Conservation (phyloP, 148 eudicot species). For the Persicaria maculosa region DNA sequence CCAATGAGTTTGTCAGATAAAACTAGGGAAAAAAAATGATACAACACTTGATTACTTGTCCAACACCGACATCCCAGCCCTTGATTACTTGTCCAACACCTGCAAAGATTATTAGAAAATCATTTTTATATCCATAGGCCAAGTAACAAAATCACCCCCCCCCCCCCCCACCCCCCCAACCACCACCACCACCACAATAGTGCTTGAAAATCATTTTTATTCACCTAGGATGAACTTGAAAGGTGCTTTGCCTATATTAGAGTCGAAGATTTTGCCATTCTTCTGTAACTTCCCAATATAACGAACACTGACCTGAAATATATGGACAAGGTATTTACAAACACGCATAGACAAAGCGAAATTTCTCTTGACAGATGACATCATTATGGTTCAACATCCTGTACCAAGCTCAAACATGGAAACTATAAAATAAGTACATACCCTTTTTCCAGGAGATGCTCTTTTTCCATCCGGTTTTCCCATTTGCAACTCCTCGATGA, state of each 20-base stretch:
- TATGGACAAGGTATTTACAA: neutral
- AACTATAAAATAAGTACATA: neutral
- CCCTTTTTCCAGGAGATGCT: too few species aligned
- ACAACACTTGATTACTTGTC: constrained; percentile 34
- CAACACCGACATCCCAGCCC: constrained; percentile 98
- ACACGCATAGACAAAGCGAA: constrained; percentile 1
- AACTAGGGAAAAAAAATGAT: neutral
- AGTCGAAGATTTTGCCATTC: too few species aligned
- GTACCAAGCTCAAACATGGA: neutral
- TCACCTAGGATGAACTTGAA: constrained; percentile 81
- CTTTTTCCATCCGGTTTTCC: too few species aligned
- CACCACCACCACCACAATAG: too few species aligned
- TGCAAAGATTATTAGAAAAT: constrained; percentile 10
- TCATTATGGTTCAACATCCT: too few species aligned
- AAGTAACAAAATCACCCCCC: neutral
- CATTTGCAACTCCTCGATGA: too few species aligned
- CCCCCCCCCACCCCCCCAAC: too few species aligned
- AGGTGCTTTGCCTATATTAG: too few species aligned
- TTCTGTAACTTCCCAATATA: too few species aligned
- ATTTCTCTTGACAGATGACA: neutral
- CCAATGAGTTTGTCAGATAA: neutral
- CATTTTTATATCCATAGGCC: neutral
- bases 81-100: constrained; percentile 86
- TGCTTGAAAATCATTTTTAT: too few species aligned
- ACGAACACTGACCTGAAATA: too few species aligned